A percentile compares a stretch with the other conserved stretches of the same genome.
These are phyloP conservation scores for Proliferodiscus dingleyae DNA, from an alignment of 2,329 filamentous ascomycete species.

Conservation along the genomic window DNA sequence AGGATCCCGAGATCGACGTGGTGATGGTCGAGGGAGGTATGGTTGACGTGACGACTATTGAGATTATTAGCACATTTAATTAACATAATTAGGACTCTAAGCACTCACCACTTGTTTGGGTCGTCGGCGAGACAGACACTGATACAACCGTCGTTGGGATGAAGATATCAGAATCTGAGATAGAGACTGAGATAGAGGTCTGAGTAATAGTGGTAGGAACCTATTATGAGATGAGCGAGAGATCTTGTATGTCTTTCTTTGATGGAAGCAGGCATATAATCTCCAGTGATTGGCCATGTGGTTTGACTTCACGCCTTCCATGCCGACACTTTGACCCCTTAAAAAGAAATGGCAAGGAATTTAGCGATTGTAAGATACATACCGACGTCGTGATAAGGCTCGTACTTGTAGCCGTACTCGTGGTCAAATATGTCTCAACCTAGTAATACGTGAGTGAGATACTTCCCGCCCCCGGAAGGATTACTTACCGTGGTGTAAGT, in stretches of 20 bases:
- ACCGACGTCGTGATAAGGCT: background rate
- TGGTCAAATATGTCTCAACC: background rate
- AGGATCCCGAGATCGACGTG: slow-evolving; percentile 2
- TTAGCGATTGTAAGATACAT: background rate
- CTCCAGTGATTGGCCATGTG: too few relatives aligned
- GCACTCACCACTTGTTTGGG: background rate
- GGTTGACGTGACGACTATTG: background rate
- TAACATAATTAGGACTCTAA: too few relatives aligned
- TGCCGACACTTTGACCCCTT: background rate
- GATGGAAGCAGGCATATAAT: background rate
- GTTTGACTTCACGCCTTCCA: background rate
- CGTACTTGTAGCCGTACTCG: slow-evolving; percentile 1
- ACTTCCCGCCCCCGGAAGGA: background rate
- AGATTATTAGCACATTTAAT: slow-evolving; percentile 10
- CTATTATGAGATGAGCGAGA: background rate
- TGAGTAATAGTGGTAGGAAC: background rate
- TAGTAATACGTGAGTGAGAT: too few relatives aligned
- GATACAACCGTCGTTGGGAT: background rate
- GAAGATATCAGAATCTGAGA: background rate
- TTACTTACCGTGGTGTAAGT: background rate
- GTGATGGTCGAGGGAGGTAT: slow-evolving; percentile 3
- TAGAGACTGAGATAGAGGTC: slow-evolving; percentile 1
- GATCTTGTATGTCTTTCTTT: background rate
- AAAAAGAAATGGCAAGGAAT: background rate
- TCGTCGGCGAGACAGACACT: background rate